Evolutionary conservation across 163 green algal species (phyloP).

Genomic region (Coccomyxa subellipsoidea): DNA sequence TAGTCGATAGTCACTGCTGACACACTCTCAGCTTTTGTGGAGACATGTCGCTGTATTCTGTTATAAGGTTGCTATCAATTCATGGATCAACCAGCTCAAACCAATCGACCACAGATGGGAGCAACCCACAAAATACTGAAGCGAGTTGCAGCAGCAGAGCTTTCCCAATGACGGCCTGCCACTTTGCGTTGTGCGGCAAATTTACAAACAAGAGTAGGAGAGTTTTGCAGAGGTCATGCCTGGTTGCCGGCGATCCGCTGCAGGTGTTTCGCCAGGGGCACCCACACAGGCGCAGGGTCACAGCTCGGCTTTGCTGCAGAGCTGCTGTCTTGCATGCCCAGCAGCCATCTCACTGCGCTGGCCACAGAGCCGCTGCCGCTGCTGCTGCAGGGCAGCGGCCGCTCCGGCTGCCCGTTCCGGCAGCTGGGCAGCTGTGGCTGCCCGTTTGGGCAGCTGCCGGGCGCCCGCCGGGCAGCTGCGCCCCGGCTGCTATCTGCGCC

Average conservation of each 20-base stretch:
- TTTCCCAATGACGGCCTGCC: no score
- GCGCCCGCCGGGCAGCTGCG: background rate
- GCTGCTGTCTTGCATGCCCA: background rate
- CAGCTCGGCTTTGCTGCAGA: background rate
- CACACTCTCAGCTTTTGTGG: no score
- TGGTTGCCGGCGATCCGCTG: constrained; percentile 50
- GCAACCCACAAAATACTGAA: no score
- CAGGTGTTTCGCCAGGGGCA: constrained; percentile 48
- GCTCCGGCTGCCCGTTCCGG: background rate
- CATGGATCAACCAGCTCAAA: no score
- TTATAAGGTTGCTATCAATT: no score
- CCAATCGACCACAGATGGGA: no score
- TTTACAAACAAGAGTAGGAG: no score
- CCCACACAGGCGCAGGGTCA: background rate
- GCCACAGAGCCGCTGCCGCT: background rate
- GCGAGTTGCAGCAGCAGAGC: no score
- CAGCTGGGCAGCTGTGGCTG: background rate
- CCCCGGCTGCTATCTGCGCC: background rate
- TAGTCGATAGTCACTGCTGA: no score
- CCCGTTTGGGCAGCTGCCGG: background rate
- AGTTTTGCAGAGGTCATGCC: background rate
- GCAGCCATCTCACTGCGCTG: background rate
- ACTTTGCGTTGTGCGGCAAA: no score
- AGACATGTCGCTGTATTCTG: no score
- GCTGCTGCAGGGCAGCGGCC: background rate